phyloP scores from a whole-genome alignment of 192 early-diverging fungal species.

The Chytriomyces confervae region DNA sequence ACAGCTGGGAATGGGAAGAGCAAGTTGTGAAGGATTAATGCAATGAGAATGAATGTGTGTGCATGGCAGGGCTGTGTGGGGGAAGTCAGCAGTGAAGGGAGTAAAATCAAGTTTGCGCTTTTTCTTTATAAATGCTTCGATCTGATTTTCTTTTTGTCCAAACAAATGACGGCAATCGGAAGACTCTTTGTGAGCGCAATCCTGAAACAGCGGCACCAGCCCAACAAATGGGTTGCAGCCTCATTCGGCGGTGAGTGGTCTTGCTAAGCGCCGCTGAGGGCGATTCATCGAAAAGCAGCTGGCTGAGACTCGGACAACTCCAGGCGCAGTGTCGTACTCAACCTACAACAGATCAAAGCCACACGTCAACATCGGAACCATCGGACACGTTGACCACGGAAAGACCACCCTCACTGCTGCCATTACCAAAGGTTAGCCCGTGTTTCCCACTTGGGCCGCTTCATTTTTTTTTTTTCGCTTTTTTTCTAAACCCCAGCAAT shows the following conservation, averaged over 20 bases:
- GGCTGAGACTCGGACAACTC: background rate
- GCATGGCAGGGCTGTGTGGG: too few species aligned
- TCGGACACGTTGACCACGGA: constrained; percentile 99
- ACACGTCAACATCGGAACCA: constrained; percentile 98
- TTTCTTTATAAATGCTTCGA: too few species aligned
- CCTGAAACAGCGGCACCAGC: background rate
- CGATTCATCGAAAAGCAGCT: too few species aligned
- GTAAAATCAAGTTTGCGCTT: too few species aligned
- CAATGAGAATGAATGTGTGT: too few species aligned
- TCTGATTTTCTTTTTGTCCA: too few species aligned
- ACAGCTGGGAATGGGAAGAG: background rate
- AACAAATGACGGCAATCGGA: background rate
- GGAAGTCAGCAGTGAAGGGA: too few species aligned
- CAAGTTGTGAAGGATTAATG: constrained; percentile 18
- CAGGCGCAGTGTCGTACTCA: constrained; percentile 39
- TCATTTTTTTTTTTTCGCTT: constrained; percentile 20
- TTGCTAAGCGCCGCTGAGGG: too few species aligned
- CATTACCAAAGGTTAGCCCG: constrained; percentile 79
- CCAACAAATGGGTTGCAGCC: background rate
- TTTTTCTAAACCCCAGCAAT: background rate
- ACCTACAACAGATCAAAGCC: constrained; percentile 88
- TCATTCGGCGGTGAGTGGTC: background rate
- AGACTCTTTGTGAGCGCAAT: background rate
- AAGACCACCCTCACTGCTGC: constrained; percentile 99
- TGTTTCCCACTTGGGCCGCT: background rate